A percentile compares a stretch with the other conserved stretches of the same genome.
phyloP scores from a whole-genome alignment of 805 yeast genomes.

The Middelhovenomyces tepae region DNA sequence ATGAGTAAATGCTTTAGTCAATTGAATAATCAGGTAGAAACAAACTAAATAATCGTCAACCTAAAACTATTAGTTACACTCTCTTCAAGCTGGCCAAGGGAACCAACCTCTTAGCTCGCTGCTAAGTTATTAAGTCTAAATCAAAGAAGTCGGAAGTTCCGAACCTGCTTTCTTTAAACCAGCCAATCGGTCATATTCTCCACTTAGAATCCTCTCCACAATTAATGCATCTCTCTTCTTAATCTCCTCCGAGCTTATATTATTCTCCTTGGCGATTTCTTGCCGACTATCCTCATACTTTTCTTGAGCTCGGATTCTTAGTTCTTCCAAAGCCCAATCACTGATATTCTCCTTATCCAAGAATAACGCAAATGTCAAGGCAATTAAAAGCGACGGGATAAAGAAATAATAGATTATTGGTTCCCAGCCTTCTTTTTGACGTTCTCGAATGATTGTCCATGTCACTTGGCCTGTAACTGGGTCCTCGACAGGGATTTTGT shows the following conservation, averaged over 20 bases:
- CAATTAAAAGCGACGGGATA: constrained; percentile 57
- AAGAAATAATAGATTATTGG: constrained; percentile 59
- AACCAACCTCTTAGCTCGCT: too few relatives aligned
- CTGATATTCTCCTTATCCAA: constrained; percentile 43
- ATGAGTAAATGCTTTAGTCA: too few relatives aligned
- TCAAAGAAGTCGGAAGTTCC: constrained; percentile 28
- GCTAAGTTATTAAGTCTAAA: constrained; percentile 12
- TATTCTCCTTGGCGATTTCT: constrained; percentile 30
- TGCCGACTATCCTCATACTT: constrained; percentile 48
- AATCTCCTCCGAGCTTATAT: constrained; percentile 44
- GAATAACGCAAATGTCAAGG: constrained; percentile 44
- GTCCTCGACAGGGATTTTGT: constrained; percentile 77
- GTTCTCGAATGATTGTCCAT: constrained; percentile 70
- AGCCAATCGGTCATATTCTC: constrained; percentile 63
- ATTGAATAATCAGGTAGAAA: too few relatives aligned
- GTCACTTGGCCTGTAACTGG: constrained; percentile 67
- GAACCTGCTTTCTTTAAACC: constrained; percentile 29
- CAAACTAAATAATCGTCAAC: too few relatives aligned
- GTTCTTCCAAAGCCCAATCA: constrained; percentile 80
- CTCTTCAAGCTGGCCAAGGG: too few relatives aligned
- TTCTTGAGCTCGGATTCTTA: constrained; percentile 67
- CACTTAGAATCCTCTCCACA: constrained; percentile 71
- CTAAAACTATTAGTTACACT: too few relatives aligned
- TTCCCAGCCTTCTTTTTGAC: constrained; percentile 83
- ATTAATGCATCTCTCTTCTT: constrained; percentile 66